These are phyloP conservation scores for Leishmania mexicana DNA, from an alignment of 208 protist species.

Conservation along the genomic window DNA sequence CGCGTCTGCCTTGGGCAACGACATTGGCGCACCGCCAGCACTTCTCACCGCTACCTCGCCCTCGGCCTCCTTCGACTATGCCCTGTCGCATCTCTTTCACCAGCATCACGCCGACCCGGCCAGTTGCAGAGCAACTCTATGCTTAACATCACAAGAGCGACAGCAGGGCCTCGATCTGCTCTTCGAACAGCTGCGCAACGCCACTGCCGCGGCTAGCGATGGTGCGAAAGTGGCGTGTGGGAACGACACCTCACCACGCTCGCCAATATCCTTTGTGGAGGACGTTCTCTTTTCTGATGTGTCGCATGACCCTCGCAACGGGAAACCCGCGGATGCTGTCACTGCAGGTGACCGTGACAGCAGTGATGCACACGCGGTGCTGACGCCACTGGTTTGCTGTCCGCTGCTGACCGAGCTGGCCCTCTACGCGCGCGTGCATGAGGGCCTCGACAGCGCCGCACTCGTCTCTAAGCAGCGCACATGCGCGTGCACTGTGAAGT, in stretches of 20 bases:
- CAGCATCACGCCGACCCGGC: conserved; percentile 23
- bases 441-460: neutral
- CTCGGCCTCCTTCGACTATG: conserved; percentile 14
- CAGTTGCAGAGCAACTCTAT: conserved; percentile 16
- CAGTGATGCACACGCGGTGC: neutral
- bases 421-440: conserved; percentile 13
- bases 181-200: neutral
- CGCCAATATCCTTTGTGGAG: conserved; percentile 24
- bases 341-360: neutral
- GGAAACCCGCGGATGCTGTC: neutral
- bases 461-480: neutral
- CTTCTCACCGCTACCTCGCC: conserved; percentile 5
- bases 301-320: neutral
- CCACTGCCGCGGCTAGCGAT: neutral
- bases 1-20: neutral
- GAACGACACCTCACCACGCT: neutral
- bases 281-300: conserved; percentile 18
- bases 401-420: conserved; percentile 23
- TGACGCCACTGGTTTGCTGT: conserved; percentile 1
- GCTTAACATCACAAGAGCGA: conserved; percentile 25
- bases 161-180: neutral
- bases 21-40: neutral
- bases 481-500: neutral
- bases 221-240: neutral
- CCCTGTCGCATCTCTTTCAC: conserved; percentile 27